Evolutionary conservation across 2,329 filamentous ascomycete genomes (phyloP), one percentile per base, ranked within the genome.

Genomic region (Parastagonospora nodorum): DNA sequence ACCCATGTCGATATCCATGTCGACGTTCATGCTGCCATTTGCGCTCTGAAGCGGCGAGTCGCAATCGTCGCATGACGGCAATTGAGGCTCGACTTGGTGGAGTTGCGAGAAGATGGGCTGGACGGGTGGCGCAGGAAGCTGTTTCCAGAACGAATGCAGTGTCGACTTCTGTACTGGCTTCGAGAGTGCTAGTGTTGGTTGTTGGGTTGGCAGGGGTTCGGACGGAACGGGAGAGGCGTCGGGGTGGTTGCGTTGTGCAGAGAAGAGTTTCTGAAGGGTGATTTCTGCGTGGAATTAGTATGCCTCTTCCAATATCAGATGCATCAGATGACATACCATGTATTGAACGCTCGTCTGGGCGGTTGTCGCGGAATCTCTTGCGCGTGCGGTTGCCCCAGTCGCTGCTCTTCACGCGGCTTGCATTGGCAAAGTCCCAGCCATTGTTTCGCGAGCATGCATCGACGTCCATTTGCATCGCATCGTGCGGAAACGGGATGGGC

Each of bases 361-460:
- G 76, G 61, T 82, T 80, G 65, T 86, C 79, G 51, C 83, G 77
- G 57, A 82, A 78, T 30, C 84, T 73, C 69, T 87, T 87, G 51
- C 80, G 76, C 48, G 84, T 87, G 14, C 84, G 79, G 53, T 78
- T 79, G 58, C 81, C 77, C 38, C 84, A 76, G 58, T 84, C 61
- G 14, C 66, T 65, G 32, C 46, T 45, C 43, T 70, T 67, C 30
- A 65, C 54, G 19, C 68, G 59, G n/a, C 58, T 58, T 7, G 60
- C 58, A 16, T 60, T 60, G 6, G 52, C 50, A 32, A 69, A 69
- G 29, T 68, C 60, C 67, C 67, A 69, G 8, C 50, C 57, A 16
- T 49, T 57, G 14, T 40, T 39, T 32, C 57, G 56, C 11, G 50
- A 46, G 28, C 35, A n/a, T 1, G 10, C 11, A 4, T 48, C 48